These are phyloP conservation scores for Ramaria rubella DNA, from an alignment of 768 basidiomycete species.

Conservation along the genomic window DNA sequence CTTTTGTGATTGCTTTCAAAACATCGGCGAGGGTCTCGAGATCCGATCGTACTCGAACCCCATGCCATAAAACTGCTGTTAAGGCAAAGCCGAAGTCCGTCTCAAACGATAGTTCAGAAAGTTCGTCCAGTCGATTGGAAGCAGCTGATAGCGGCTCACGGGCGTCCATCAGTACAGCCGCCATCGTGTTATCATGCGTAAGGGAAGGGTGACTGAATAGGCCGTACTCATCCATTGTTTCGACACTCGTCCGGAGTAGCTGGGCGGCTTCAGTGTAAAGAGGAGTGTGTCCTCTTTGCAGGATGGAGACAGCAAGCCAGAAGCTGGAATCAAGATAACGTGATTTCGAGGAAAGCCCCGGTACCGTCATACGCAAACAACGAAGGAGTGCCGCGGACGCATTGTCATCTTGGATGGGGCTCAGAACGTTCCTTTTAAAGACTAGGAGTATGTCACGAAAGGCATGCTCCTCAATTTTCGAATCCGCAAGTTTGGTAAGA, in stretches of 20 bases:
- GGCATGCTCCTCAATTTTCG: slow-evolving; percentile 87
- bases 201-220: slow-evolving; percentile 39
- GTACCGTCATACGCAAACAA: slow-evolving; percentile 73
- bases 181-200: not conserved
- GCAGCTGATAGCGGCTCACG: not conserved
- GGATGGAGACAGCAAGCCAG: slow-evolving; percentile 81
- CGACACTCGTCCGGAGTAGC: slow-evolving; percentile 58
- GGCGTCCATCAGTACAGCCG: not conserved
- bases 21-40: not conserved
- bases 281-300: slow-evolving; percentile 65
- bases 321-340: slow-evolving; percentile 71
- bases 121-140: not conserved
- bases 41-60: not conserved
- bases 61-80: not conserved
- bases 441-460: slow-evolving; percentile 90
- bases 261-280: slow-evolving; percentile 63
- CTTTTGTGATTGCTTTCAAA: not conserved
- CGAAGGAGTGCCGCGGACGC: slow-evolving; percentile 79
- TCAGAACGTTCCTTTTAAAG: slow-evolving; percentile 61
- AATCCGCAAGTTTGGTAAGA: slow-evolving; percentile 66
- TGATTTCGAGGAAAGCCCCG: slow-evolving; percentile 58
- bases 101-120: slow-evolving; percentile 3
- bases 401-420: slow-evolving; percentile 63
- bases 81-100: slow-evolving; percentile 4
- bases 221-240: slow-evolving; percentile 55